A percentile compares a stretch with the other conserved stretches of the same genome.
Conservation (phyloP, 73 alveolate species). For the Symbiodinium natans region DNA sequence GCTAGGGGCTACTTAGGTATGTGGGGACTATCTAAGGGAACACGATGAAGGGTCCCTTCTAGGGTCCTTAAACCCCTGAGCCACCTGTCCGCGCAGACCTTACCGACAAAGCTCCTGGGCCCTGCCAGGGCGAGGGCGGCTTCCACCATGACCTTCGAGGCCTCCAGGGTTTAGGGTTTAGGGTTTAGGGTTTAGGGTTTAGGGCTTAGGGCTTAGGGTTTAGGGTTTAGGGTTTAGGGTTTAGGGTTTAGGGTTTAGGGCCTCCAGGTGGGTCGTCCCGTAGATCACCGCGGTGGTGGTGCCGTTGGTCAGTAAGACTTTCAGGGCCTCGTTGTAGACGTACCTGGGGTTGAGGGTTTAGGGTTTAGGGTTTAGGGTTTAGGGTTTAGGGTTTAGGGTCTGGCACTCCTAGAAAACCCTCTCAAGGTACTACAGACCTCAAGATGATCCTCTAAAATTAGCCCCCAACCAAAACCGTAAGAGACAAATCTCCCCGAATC, state of each 20-base stretch:
- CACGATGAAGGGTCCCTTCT: too few species aligned
- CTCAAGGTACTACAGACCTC: too few species aligned
- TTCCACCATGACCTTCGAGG: slow-evolving; percentile 47
- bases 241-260: background rate
- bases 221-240: background rate
- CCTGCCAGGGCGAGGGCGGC: background rate
- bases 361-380: too few species aligned
- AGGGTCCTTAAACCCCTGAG: too few species aligned
- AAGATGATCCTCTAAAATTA: too few species aligned
- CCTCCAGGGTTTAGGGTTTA: background rate
- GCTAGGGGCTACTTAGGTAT: too few species aligned
- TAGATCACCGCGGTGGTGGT: slow-evolving; percentile 57
- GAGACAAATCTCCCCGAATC: too few species aligned
- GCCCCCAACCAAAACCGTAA: too few species aligned
- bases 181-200: background rate
- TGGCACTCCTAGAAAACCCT: too few species aligned
- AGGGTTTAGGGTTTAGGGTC: too few species aligned
- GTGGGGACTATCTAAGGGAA: too few species aligned
- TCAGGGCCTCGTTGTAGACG: background rate
- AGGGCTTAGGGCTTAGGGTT: background rate
- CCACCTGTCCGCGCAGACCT: slow-evolving; percentile 92
- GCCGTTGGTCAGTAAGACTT: background rate
- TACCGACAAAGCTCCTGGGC: slow-evolving; percentile 93
- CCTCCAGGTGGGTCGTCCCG: background rate
- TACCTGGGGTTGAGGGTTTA: background rate